These are phyloP conservation scores for Exophiala mesophila DNA, from an alignment of 2,329 filamentous ascomycete genomes.

Conservation along the genomic window DNA sequence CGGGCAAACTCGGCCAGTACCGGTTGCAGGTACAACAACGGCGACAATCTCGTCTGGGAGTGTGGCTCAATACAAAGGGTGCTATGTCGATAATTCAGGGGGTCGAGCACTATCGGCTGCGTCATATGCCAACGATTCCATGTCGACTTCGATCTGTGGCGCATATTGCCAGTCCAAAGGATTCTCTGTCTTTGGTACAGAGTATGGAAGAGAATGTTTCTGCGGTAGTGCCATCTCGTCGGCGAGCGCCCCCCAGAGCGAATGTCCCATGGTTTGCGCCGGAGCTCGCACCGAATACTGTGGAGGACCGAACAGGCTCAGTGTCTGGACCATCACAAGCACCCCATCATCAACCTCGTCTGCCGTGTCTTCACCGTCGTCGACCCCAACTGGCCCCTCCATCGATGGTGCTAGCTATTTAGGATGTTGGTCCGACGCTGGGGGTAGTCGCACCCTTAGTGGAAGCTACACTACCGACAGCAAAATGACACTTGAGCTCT, in stretches of 20 bases:
- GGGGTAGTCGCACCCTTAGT: slow-evolving; percentile 29
- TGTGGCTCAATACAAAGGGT: slow-evolving; percentile 33
- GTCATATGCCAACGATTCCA: slow-evolving; percentile 45
- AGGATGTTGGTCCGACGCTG: slow-evolving; percentile 42
- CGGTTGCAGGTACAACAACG: slow-evolving; percentile 11
- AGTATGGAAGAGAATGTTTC: slow-evolving; percentile 36
- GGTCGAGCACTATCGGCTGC: slow-evolving; percentile 20
- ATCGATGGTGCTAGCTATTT: slow-evolving; percentile 13
- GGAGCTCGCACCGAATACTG: slow-evolving; percentile 29
- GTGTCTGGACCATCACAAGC: slow-evolving; percentile 33
- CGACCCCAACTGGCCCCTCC: slow-evolving; percentile 1
- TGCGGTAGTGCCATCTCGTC: slow-evolving; percentile 31
- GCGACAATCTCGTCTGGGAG: slow-evolving; percentile 9
- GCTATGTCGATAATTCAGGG: slow-evolving; percentile 37
- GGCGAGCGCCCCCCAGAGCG: slow-evolving; percentile 8
- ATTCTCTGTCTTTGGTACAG: slow-evolving; percentile 36
- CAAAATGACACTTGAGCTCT: slow-evolving; percentile 26
- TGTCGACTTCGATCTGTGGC: slow-evolving; percentile 40
- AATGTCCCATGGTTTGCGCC: slow-evolving; percentile 22
- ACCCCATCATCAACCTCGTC: neutral
- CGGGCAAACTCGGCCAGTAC: slow-evolving; percentile 55
- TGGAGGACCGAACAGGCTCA: slow-evolving; percentile 26
- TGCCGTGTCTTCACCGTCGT: slow-evolving; percentile 1
- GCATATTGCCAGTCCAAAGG: slow-evolving; percentile 22
- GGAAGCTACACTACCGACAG: slow-evolving; percentile 19